Evolutionary conservation across 768 basidiomycete genomes (phyloP), one percentile per base, ranked within the genome.

Genomic region (Trametopsis cervina): DNA sequence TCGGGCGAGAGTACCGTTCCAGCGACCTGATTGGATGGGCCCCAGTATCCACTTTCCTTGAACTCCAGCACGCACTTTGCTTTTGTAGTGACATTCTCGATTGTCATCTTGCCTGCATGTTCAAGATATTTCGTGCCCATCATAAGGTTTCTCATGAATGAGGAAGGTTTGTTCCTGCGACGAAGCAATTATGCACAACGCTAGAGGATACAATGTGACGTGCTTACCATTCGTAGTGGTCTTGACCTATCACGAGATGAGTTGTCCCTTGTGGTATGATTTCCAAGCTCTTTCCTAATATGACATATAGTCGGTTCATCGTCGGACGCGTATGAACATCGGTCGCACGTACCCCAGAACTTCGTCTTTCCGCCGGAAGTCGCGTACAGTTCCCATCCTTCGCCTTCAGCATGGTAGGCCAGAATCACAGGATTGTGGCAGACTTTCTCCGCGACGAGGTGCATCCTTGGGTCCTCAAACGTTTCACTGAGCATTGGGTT

Each of bases 81-180:
- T 11, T 73, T 70, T 21, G 70, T 75, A 22, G 69, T 69, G 4
- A 64, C 69, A 56, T 89, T 89, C 50, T 80, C 78, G 39, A 94
- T 80, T 10, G 70, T 76, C 80, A 92, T 78, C 61, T 84, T 77
- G 22, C 90, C 90, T 35, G 74, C 76, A 57, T 92, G 91, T 60
- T 92, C 90, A 22, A 94, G 74, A 61, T 93, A 94, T 60, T 92
- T 92, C 21, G 87, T 85, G 9, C 91, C 91, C 65, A 89, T 83
- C 79, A 93, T 83, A 49, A 94, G 69, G 65, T 92, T 92, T 51
- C 90, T 72, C 72, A 92, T 81, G 65, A 92, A 94, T 2, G 87
- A 87, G 0, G 88, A 89, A 1, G 90, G 90, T 54, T 85, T 88
- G 40, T 77, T 83, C 89, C 90, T 90, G 57, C 4, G 27, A 15